Base-by-base conservation (phyloP, 176 grass and related monocot species). In the Cocos nucifera region DNA sequence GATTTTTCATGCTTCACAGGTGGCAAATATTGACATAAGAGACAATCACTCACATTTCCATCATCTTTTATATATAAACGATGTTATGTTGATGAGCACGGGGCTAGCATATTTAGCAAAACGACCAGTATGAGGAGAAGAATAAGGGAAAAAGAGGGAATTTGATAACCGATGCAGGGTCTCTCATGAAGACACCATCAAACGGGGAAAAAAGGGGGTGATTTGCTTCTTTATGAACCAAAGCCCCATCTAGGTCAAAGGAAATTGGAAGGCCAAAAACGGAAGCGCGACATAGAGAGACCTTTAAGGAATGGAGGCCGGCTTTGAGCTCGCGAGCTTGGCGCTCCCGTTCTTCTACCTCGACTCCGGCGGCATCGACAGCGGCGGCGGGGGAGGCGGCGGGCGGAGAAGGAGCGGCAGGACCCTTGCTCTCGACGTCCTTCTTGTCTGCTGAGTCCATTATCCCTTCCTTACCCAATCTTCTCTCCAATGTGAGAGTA, bases 221-320 rank as follows among this genome's bases (percentile, higher is more conserved):
- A 35, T 35, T 44, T 44, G 35, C 35, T 2, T 44, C 35, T 44
- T 44, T 44, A 9, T 14, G 35, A 44, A 44, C 10, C 35, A 44
- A 44, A 44, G 2, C 32, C 35, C 35, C 35, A 14, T 44, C 35
- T 44, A 44, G 16, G 15, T 4, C 55, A 27, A 25, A 56, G 27
- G 21, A 61, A 28, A 55, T n/a, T 23, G 25, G 22, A 49, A 14
- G 70, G 62, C 2, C 7, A 59, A 63, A 51, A 51, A 24, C 14
- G 35, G 9, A 44, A 14, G 10, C 35, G 35, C 35, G 32, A 35
- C 35, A 44, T 8, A 44, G 2, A 44, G 9, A 44, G 19, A 98
- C 94, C 77, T 89, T 98, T 50, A 98, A 81, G 18, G 93, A 88
- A 69, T 98, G 94, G 57, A 86, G 79, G 23, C 88, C 84, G 26